These are phyloP conservation scores for Suillus bovinus DNA, from an alignment of 768 basidiomycete genomes.

Conservation along the genomic window DNA sequence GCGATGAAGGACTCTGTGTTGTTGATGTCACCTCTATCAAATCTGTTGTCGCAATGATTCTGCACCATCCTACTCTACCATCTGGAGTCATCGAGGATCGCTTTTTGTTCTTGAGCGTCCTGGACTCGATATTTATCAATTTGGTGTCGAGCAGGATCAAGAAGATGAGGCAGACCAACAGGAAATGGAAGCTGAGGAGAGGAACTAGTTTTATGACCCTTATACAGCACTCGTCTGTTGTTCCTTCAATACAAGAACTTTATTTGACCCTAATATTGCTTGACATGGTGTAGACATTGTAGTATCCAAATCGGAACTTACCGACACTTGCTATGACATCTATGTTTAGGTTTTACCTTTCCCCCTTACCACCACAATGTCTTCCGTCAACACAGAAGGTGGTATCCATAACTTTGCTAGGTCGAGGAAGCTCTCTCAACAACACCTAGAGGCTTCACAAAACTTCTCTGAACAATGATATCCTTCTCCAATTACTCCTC, in stretches of 20 bases:
- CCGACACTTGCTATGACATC: no score
- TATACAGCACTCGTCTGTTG: no score
- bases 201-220: not conserved
- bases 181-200: not conserved
- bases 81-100: conserved; percentile 11
- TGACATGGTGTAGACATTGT: no score
- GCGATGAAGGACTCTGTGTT: conserved; percentile 19
- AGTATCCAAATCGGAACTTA: no score
- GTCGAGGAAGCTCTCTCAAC: not conserved
- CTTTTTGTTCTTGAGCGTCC: conserved; percentile 1
- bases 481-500: not conserved
- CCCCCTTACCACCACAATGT: not conserved
- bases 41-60: conserved; percentile 25
- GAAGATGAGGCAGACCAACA: conserved; percentile 3
- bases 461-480: not conserved
- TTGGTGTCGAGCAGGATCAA: not conserved
- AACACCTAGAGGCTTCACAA: not conserved
- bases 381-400: not conserved
- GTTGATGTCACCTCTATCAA: conserved; percentile 17
- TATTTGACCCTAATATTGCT: no score
- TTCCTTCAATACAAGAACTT: no score
- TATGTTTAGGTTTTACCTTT: no score
- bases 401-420: not conserved
- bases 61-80: conserved; percentile 14
- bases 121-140: conserved; percentile 2